Base-by-base conservation (phyloP, 805 yeast species). In the Kodamaea neixiangensis region DNA sequence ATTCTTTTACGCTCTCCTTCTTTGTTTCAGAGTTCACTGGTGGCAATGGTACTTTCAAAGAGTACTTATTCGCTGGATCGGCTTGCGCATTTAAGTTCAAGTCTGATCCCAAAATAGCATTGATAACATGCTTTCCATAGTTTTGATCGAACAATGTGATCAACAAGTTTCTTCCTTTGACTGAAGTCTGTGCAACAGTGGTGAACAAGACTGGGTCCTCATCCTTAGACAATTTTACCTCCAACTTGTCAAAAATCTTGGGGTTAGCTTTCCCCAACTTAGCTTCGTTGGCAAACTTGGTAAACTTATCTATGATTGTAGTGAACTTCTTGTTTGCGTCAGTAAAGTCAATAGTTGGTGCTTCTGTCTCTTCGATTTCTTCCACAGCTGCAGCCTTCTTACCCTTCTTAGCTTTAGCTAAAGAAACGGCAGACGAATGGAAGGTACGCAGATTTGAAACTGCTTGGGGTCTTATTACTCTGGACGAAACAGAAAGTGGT, bases 141-240 rank as follows among this genome's bases (percentile, higher is more conserved):
- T 76, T 77, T 5, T 96, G 96, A 61, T 93, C 97, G 66, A 86
- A 93, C 1, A 91, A 92, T 0, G 97, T 90, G n/a, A 93, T 81
- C 29, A 80, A 68, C 47, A 89, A 73, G 57, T 82, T 76, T 58
- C 88, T 78, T 5, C 93, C 94, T 57, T 86, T 86, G 47, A 82
- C 58, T 0, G 86, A 71, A 2, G 93, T 85, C 54, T 85, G 85
- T 1, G 96, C 96, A 22, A 89, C 68, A 25, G 83, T 75, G 2
- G 82, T 78, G 63, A 86, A 86, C 2, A 76, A 76, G 1, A 62
- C 64, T 6, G 71, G 65, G 46, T 77, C 73, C 40, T 79, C 76
- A 33, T 75, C 77, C 19, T 48, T 48, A 1, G 39, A 21, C 2
- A 80, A 59, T 14, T 73, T 70, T 14, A 93, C 77, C 38, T 65